Conservation (phyloP, 768 basidiomycete genomes). For the Naematelia aurantialba region DNA sequence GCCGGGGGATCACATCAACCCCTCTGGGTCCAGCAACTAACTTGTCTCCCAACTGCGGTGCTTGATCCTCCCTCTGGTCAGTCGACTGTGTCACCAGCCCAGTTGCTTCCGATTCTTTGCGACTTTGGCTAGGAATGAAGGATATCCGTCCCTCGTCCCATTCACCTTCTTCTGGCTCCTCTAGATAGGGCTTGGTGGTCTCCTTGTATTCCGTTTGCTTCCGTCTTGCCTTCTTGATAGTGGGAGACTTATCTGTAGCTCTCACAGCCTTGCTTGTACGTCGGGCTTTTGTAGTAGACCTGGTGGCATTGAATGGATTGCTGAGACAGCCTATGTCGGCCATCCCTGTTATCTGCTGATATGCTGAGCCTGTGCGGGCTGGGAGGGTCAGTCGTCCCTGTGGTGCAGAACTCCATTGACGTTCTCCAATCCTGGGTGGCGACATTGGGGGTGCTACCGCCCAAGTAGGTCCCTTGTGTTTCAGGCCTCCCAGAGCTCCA, state of each 20-base stretch:
- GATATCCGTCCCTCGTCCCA: slow-evolving; percentile 5
- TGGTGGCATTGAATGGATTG: too few relatives aligned
- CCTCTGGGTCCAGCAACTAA: too few relatives aligned
- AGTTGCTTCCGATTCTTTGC: neutral
- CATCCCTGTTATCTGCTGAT: too few relatives aligned
- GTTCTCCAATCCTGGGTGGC: neutral
- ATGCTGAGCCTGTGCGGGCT: too few relatives aligned
- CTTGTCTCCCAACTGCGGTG: too few relatives aligned
- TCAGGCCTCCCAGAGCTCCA: too few relatives aligned
- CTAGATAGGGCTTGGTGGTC: neutral
- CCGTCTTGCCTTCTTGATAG: neutral
- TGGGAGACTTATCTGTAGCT: neutral
- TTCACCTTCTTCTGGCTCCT: slow-evolving; percentile 6
- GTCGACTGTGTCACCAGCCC: neutral
- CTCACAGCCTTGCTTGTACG: neutral
- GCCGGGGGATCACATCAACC: too few relatives aligned
- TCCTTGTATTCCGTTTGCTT: neutral
- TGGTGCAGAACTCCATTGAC: neutral
- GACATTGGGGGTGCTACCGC: neutral
- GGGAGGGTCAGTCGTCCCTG: neutral
- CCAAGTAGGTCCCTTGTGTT: neutral
- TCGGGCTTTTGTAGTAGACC: neutral
- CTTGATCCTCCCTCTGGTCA: too few relatives aligned
- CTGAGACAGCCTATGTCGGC: too few relatives aligned
- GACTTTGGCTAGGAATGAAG: neutral